These are phyloP conservation scores for Plasmodium gaboni DNA, from an alignment of 169 alveolate genomes.

Conservation along the genomic window DNA sequence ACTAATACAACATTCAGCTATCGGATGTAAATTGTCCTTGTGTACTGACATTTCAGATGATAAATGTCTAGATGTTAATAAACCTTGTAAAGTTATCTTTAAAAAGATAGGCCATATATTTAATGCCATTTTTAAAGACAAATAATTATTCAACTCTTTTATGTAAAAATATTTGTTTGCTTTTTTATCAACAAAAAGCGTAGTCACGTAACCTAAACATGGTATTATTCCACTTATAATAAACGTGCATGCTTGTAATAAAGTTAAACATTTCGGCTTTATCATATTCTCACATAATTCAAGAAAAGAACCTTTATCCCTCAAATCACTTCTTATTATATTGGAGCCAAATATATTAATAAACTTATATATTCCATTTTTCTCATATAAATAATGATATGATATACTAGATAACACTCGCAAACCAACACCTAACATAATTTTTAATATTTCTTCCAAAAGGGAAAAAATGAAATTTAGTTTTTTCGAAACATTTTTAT, in stretches of 20 bases:
- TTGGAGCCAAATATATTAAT: conserved; percentile 74
- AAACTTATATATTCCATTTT: conserved; percentile 68
- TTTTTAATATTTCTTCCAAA: conserved; percentile 76
- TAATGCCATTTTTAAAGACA: conserved; percentile 77
- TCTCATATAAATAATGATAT: conserved; percentile 69
- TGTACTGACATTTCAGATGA: conserved; percentile 75
- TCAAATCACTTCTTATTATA: conserved; percentile 30
- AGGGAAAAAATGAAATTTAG: conserved; percentile 67
- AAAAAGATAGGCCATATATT: conserved; percentile 77
- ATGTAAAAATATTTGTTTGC: conserved; percentile 45
- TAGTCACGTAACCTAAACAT: conserved; percentile 72
- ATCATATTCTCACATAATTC: conserved; percentile 69
- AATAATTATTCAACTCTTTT: conserved; percentile 67
- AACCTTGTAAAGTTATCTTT: conserved; percentile 67
- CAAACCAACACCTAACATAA: conserved; percentile 71
- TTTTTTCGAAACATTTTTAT: conserved; percentile 68
- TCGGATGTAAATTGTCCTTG: conserved; percentile 67
- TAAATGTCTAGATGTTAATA: conserved; percentile 67
- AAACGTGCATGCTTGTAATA: conserved; percentile 69
- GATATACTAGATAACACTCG: conserved; percentile 74
- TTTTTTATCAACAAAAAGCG: conserved; percentile 58
- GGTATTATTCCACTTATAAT: conserved; percentile 75
- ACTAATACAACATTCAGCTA: conserved; percentile 70
- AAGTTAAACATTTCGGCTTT: conserved; percentile 66
- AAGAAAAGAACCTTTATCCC: conserved; percentile 35